Percentiles rank a stretch among this genome's conserved stretches.
phyloP scores from a whole-genome alignment of 345 rosid genomes.

The Aurinia saxatilis region DNA sequence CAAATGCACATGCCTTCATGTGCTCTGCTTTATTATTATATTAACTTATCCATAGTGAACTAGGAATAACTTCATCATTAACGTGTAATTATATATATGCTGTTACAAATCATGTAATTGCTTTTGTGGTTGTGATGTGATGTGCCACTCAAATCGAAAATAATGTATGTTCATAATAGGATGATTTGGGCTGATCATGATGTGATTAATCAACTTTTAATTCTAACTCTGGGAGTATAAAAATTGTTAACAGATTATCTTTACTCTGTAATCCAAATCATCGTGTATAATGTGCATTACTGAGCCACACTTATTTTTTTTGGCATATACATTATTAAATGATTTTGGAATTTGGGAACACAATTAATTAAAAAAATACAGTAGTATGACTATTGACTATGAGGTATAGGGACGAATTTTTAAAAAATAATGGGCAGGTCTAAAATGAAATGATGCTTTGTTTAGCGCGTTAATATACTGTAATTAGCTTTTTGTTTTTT shows the following conservation, averaged over 20 bases:
- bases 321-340: background rate
- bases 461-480: conserved; percentile 28
- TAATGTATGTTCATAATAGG: background rate
- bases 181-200: background rate
- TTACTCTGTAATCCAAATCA: background rate
- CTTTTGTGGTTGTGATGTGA: background rate
- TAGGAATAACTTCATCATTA: no score
- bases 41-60: no score
- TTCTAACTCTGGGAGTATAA: background rate
- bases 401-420: no score
- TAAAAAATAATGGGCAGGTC: no score
- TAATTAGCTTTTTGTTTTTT: no score
- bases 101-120: background rate
- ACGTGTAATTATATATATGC: background rate
- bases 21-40: conserved; percentile 8
- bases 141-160: background rate
- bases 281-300: background rate
- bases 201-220: conserved; percentile 7
- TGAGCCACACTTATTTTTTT: background rate
- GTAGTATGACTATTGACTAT: no score
- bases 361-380: no score
- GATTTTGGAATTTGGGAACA: background rate
- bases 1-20: conserved; percentile 16
- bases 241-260: background rate
- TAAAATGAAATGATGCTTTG: background rate